Evolutionary conservation across 1,284 basidiomycete genomes (phyloP), one percentile per base, ranked within the genome.

Genomic region (Trichosporon sp.): DNA sequence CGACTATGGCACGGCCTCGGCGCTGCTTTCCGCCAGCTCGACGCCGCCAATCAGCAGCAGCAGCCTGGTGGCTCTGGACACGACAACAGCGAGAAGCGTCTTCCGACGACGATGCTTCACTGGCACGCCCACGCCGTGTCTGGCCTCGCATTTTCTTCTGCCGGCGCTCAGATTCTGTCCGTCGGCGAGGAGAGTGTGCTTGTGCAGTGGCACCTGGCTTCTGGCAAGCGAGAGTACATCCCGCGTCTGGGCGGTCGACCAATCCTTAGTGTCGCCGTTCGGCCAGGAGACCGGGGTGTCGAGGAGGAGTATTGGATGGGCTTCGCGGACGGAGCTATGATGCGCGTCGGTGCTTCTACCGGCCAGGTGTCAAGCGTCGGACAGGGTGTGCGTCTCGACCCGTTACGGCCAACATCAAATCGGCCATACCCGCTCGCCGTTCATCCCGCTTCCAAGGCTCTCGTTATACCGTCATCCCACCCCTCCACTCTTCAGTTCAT

Each of bases 91-190:
- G 74, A 77, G 60, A 74, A 72, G 63, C 71, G 70, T 32, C 66
- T 77, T 36, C 88, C 92, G 66, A 95, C 93, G 0, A 90, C 91
- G 1, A 86, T 88, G 4, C 81, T 97, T 57, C 95, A 98, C 79
- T 99, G 96, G 96, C 96, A 99, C 76, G 90, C 95, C 0, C 95
- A 99, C 77, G 87, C 92, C 5, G 92, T 99, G n/a, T 87, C 90
- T 2, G 89, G 91, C 1, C 80, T 99, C 27, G 83, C 89, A 0
- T 99, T 97, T 78, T 92, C 93, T 0, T 81, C 88, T 2, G 95
- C 95, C 69, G 96, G 96, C 13, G 89, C 92, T 2, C 95, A 97
- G 76, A 82, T 99, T 21, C 81, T 99, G 56, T 96, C 92, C 61
- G 96, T 94, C 69, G 96, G 96, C 52, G 93, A 98, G 77, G 96